These are phyloP conservation scores for Fusarium temperatum DNA, from an alignment of 2,329 filamentous ascomycete species.

Conservation along the genomic window DNA sequence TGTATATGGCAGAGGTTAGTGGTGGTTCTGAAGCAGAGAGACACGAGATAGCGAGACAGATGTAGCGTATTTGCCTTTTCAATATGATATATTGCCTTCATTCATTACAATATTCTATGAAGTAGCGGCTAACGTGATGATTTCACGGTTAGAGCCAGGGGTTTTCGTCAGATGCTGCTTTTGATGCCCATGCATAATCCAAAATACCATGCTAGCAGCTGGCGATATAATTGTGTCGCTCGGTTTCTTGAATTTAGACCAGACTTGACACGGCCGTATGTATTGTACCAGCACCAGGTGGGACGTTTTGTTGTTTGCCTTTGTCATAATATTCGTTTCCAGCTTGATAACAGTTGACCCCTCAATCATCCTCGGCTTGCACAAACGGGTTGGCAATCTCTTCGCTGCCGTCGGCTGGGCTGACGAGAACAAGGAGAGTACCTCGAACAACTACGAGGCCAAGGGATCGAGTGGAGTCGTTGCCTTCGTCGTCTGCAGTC, in stretches of 20 bases:
- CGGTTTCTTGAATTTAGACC: constrained; percentile 1
- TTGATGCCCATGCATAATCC: constrained; percentile 7
- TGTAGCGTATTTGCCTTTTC: constrained; percentile 26
- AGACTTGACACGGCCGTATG: neutral
- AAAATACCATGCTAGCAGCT: constrained; percentile 15
- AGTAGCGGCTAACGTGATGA: constrained; percentile 3
- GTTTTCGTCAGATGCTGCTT: neutral
- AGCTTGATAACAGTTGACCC: neutral
- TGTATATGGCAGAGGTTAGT: constrained; percentile 28
- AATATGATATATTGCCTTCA: constrained; percentile 39
- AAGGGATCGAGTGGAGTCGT: constrained; percentile 80
- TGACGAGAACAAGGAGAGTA: constrained; percentile 91
- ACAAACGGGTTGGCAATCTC: constrained; percentile 95
- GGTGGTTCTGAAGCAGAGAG: constrained; percentile 4
- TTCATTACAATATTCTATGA: constrained; percentile 21
- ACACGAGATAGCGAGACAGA: constrained; percentile 30
- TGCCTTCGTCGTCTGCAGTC: constrained; percentile 85
- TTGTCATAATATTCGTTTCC: constrained; percentile 16
- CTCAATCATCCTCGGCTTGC: constrained; percentile 72
- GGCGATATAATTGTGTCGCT: constrained; percentile 8
- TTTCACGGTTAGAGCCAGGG: constrained; percentile 5
- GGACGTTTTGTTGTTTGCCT: neutral
- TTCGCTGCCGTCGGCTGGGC: constrained; percentile 92
- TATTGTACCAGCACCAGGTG: neutral
- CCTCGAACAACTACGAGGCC: constrained; percentile 91